Conservation (phyloP, 2,329 filamentous ascomycete genomes). For the Tolypocladium capitatum region DNA sequence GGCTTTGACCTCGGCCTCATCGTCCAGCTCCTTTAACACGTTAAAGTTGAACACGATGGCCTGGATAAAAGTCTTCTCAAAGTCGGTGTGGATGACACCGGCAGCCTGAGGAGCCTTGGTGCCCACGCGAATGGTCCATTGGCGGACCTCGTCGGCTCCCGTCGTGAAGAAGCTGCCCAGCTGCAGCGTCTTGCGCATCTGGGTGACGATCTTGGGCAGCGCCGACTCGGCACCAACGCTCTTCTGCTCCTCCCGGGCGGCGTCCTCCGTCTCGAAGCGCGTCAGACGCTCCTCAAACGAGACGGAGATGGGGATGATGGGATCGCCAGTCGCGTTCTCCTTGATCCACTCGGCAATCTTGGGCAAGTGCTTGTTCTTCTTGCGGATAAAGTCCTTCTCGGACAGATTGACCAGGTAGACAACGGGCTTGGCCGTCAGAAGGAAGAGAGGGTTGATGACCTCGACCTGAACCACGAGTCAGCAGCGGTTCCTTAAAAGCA, state of each 20-base stretch:
- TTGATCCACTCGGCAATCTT: conserved; percentile 96
- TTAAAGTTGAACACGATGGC: conserved; percentile 84
- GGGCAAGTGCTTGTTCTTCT: conserved; percentile 98
- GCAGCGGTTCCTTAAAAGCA: conserved; percentile 3
- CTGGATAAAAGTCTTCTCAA: conserved; percentile 99
- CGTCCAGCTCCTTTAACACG: conserved; percentile 70
- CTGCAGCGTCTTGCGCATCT: conserved; percentile 86
- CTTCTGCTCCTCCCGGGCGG: conserved; percentile 77
- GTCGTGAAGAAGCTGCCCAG: conserved; percentile 96
- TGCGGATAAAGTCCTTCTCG: conserved; percentile 91
- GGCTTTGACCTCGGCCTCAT: conserved; percentile 78
- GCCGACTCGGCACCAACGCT: conserved; percentile 74
- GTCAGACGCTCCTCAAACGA: conserved; percentile 87
- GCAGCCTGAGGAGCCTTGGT: conserved; percentile 97
- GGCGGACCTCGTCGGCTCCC: conserved; percentile 87
- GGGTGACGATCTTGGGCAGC: conserved; percentile 78
- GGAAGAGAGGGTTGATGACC: conserved; percentile 90
- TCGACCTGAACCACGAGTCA: conserved; percentile 55
- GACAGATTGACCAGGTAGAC: conserved; percentile 96
- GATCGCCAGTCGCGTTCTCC: conserved; percentile 72
- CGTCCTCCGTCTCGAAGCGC: conserved; percentile 62
- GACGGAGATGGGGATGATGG: conserved; percentile 87
- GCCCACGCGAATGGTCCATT: conserved; percentile 94
- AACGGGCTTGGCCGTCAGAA: conserved; percentile 91
- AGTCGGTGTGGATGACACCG: conserved; percentile 95